phyloP scores from a whole-genome alignment of 1,284 basidiomycete genomes.

The Sporisorium sorghi region DNA sequence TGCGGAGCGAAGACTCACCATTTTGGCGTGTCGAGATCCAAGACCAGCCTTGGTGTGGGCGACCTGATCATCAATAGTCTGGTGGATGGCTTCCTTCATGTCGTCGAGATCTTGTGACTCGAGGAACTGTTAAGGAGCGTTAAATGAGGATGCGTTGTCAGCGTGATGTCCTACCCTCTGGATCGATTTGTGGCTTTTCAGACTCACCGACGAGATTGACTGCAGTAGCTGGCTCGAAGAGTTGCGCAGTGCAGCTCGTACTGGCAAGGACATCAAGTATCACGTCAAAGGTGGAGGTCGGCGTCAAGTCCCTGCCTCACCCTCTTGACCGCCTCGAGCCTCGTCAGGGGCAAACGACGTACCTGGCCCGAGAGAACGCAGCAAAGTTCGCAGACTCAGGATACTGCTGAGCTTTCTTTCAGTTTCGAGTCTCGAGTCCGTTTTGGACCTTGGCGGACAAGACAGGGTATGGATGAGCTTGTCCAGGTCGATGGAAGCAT shows the following conservation, averaged over 20 bases:
- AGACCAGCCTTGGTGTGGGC: conserved; percentile 43
- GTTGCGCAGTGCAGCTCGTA: conserved; percentile 76
- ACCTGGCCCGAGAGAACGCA: conserved; percentile 67
- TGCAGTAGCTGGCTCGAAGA: conserved; percentile 75
- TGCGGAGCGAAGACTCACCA: conserved; percentile 20
- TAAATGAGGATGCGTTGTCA: neutral
- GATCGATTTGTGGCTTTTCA: too few relatives aligned
- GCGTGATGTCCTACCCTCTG: too few relatives aligned
- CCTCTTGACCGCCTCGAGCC: neutral
- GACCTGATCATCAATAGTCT: conserved; percentile 79
- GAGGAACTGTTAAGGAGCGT: conserved; percentile 74
- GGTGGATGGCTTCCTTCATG: conserved; percentile 76
- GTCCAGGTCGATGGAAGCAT: conserved; percentile 81
- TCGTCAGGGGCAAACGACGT: neutral
- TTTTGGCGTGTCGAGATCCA: conserved; percentile 17
- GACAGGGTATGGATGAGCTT: conserved; percentile 76
- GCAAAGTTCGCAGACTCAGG: conserved; percentile 77
- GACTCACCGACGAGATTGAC: conserved; percentile 76
- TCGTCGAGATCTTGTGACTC: conserved; percentile 77
- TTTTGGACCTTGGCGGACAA: conserved; percentile 21
- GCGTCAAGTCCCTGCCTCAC: neutral
- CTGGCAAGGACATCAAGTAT: conserved; percentile 30
- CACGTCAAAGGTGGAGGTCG: neutral
- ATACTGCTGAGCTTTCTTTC: conserved; percentile 80
- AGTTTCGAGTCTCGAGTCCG: conserved; percentile 72